Evolutionary conservation across 1,139 yeast genomes (phyloP).

Genomic region (Sugiyamaella castrensis): DNA sequence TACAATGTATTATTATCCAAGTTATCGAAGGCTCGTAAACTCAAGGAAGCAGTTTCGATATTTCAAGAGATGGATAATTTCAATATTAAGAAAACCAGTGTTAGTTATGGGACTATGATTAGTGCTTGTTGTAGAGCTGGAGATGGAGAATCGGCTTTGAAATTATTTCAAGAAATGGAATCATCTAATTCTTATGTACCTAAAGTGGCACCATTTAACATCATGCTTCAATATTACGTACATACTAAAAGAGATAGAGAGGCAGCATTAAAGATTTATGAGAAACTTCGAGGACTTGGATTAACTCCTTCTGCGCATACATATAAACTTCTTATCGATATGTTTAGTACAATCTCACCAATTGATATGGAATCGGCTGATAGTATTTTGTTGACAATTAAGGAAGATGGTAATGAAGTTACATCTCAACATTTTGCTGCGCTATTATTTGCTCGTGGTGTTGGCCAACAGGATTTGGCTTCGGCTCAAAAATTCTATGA

Average conservation of each 20-base stretch:
- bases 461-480: conserved; percentile 34
- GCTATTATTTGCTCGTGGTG: conserved; percentile 42
- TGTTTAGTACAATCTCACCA: conserved; percentile 27
- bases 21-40: conserved; percentile 39
- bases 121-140: conserved; percentile 41
- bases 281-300: conserved; percentile 30
- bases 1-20: conserved; percentile 41
- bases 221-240: conserved; percentile 41
- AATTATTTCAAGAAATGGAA: conserved; percentile 40
- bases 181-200: conserved; percentile 32
- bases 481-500: conserved; percentile 39
- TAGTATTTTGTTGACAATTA: conserved; percentile 35
- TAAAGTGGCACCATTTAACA: conserved; percentile 42
- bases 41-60: conserved; percentile 34
- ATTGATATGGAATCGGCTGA: conserved; percentile 40
- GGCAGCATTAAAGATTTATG: conserved; percentile 36
- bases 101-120: conserved; percentile 44
- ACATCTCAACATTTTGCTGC: conserved; percentile 42
- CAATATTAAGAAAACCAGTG: conserved; percentile 32
- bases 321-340: conserved; percentile 43
- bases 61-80: conserved; percentile 37
- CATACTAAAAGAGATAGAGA: conserved; percentile 36
- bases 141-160: conserved; percentile 36
- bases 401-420: conserved; percentile 30
- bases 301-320: conserved; percentile 40